Conservation (phyloP, 257 asterid species). For the Solanum sejunctum region DNA sequence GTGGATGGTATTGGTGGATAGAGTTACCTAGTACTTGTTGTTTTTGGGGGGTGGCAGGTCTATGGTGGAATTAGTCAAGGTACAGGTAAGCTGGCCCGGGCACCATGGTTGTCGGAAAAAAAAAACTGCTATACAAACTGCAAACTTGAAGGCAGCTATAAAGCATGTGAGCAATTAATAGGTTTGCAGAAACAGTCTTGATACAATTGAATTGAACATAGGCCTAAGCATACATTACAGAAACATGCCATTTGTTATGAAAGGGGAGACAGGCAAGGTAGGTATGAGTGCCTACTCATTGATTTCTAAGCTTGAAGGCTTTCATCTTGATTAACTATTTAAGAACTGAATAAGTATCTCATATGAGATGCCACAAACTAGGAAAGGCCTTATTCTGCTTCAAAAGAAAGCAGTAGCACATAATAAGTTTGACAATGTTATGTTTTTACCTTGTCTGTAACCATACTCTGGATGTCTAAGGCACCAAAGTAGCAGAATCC, state of each 20-base stretch:
- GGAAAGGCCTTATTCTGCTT: not conserved
- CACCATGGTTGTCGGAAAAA: not conserved
- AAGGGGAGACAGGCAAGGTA: not conserved
- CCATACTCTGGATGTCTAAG: conserved; percentile 78
- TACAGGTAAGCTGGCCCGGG: not conserved
- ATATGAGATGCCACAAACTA: not conserved
- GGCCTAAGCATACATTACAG: not conserved
- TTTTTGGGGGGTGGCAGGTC: not conserved
- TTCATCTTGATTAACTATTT: not conserved
- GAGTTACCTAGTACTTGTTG: not conserved
- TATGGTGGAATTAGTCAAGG: not conserved
- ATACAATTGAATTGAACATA: not conserved
- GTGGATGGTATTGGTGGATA: not conserved
- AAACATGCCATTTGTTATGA: not conserved
- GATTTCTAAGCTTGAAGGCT: not conserved
- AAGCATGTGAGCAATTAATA: not conserved
- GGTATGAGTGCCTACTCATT: not conserved
- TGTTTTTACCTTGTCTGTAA: conserved; percentile 67
- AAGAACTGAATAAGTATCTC: not conserved
- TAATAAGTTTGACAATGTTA: not conserved
- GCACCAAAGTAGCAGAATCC: conserved; percentile 90
- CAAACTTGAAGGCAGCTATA: not conserved
- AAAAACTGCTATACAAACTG: not conserved
- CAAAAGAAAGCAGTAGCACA: not conserved
- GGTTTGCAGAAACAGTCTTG: not conserved